Conservation (phyloP, 1,284 basidiomycete species). For the Boletus sp. region DNA sequence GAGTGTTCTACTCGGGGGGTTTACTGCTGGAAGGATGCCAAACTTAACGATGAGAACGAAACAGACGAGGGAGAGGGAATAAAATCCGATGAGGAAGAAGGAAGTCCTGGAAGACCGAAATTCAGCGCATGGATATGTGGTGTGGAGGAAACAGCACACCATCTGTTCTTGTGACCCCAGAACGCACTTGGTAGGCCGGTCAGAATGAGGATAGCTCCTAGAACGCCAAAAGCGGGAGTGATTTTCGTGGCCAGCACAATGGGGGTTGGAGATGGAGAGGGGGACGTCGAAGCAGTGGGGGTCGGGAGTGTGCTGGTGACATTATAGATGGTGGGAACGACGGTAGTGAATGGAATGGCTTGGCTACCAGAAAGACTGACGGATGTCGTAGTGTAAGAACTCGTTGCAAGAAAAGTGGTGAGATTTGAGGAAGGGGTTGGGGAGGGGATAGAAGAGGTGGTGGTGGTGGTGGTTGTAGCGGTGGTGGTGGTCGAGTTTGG, state of each 20-base stretch:
- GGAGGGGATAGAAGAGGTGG: slow-evolving; percentile 3
- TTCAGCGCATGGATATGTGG: slow-evolving; percentile 13
- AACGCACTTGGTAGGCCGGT: slow-evolving; percentile 88
- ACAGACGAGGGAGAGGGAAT: slow-evolving; percentile 81
- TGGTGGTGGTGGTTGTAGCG: neutral
- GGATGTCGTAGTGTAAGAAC: slow-evolving; percentile 44
- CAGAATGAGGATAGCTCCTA: slow-evolving; percentile 84
- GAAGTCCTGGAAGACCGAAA: slow-evolving; percentile 63
- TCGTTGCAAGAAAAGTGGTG: slow-evolving; percentile 50
- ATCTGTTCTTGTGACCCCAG: slow-evolving; percentile 90
- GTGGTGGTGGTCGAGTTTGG: slow-evolving; percentile 11
- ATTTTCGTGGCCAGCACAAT: slow-evolving; percentile 69
- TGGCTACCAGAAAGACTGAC: slow-evolving; percentile 46
- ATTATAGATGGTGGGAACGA: slow-evolving; percentile 56
- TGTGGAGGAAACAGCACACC: slow-evolving; percentile 43
- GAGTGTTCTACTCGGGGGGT: slow-evolving; percentile 72
- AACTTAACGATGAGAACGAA: slow-evolving; percentile 88
- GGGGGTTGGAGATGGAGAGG: slow-evolving; percentile 49
- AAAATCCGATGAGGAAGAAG: slow-evolving; percentile 88
- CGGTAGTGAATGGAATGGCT: slow-evolving; percentile 46
- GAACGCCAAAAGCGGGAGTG: slow-evolving; percentile 85
- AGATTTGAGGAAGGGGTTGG: slow-evolving; percentile 25
- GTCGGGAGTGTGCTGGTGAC: slow-evolving; percentile 47
- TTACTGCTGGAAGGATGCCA: slow-evolving; percentile 77
- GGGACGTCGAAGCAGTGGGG: slow-evolving; percentile 41